A percentile compares a stretch with the other conserved stretches of the same genome.
Conservation (phyloP, 192 early-diverging fungal genomes). For the Helicostylum pulchrum region DNA sequence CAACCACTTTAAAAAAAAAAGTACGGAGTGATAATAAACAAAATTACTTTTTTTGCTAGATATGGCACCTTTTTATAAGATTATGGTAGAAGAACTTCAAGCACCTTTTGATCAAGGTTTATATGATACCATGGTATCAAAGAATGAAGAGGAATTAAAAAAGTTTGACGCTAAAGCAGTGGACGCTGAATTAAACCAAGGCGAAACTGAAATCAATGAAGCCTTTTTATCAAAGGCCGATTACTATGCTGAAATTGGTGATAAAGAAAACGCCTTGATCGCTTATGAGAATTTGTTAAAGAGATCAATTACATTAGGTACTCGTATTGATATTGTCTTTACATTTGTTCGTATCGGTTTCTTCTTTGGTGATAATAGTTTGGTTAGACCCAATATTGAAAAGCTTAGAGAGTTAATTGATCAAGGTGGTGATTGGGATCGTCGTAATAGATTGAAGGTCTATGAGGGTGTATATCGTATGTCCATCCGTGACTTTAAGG, state of each 20-base stretch:
- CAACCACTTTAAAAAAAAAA: neutral
- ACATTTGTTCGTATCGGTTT: slow-evolving; percentile 88
- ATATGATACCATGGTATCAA: slow-evolving; percentile 51
- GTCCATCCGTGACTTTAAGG: slow-evolving; percentile 95
- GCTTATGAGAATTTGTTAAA: slow-evolving; percentile 83
- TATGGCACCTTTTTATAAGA: slow-evolving; percentile 83
- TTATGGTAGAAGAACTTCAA: slow-evolving; percentile 60
- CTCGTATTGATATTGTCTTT: slow-evolving; percentile 93
- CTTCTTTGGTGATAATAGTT: slow-evolving; percentile 83
- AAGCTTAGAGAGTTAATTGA: slow-evolving; percentile 86
- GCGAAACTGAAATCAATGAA: slow-evolving; percentile 89
- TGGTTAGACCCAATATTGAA: slow-evolving; percentile 79
- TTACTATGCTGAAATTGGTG: slow-evolving; percentile 90
- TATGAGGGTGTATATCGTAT: slow-evolving; percentile 92
- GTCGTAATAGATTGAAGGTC: slow-evolving; percentile 95
- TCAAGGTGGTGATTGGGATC: slow-evolving; percentile 99
- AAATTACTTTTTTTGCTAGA: slow-evolving; percentile 42
- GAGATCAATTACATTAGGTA: slow-evolving; percentile 87
- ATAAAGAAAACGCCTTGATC: slow-evolving; percentile 86
- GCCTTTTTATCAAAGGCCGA: slow-evolving; percentile 86
- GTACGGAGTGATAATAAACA: neutral
- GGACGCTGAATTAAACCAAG: slow-evolving; percentile 91
- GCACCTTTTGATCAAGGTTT: slow-evolving; percentile 55
- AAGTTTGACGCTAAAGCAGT: slow-evolving; percentile 78
- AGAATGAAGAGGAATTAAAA: slow-evolving; percentile 75